phyloP scores from a whole-genome alignment of 306 rosid genomes.

The Inga leiocalycina region DNA sequence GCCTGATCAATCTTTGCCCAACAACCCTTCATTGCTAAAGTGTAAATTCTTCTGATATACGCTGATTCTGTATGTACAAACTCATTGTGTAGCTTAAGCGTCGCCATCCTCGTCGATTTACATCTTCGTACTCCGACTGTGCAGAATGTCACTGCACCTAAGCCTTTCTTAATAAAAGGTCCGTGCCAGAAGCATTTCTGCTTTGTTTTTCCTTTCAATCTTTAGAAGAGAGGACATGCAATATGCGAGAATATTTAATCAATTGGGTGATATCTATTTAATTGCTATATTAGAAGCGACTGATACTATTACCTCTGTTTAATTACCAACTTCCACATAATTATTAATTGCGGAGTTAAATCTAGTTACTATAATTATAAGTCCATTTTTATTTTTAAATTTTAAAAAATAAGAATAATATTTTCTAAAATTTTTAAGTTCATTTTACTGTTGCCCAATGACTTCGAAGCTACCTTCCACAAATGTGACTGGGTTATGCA shows the following conservation, averaged over 20 bases:
- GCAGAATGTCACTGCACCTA: background rate
- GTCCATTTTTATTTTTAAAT: no score
- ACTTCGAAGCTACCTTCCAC: no score
- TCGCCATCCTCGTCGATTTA: background rate
- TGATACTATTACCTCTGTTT: background rate
- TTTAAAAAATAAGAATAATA: background rate
- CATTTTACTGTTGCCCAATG: no score
- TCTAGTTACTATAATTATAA: background rate
- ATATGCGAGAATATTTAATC: background rate
- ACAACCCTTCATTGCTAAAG: background rate
- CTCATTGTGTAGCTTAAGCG: background rate
- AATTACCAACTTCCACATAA: background rate
- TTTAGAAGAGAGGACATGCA: background rate
- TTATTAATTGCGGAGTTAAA: background rate
- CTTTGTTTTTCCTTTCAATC: background rate
- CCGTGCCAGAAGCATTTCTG: background rate
- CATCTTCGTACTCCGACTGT: background rate
- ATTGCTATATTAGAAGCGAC: background rate
- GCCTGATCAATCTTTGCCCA: background rate
- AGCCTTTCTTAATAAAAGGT: background rate
- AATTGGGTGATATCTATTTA: background rate
- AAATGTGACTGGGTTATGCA: no score
- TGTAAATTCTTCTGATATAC: background rate
- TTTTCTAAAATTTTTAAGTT: background rate
- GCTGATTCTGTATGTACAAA: conserved; percentile 13